These are phyloP conservation scores for Botrytis fragariae DNA, from an alignment of 2,329 filamentous ascomycete species.

Conservation along the genomic window DNA sequence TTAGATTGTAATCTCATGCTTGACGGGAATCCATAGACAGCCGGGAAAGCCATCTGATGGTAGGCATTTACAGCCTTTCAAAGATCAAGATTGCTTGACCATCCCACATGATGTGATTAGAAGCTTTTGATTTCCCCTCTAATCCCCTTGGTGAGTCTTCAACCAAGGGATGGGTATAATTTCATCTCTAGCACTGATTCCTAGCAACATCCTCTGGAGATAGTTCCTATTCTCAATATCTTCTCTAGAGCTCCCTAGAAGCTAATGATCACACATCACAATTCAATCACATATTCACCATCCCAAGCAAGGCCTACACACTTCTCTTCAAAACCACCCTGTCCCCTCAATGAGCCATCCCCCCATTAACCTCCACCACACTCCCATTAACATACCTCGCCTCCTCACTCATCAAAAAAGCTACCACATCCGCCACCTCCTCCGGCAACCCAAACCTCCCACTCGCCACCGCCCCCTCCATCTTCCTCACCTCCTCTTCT, in stretches of 20 bases:
- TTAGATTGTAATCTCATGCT: too few species aligned
- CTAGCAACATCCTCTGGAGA: too few species aligned
- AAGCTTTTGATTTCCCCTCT: background rate
- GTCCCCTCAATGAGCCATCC: constrained; percentile 13
- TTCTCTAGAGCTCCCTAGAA: background rate
- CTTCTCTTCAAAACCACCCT: too few species aligned
- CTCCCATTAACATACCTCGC: constrained; percentile 55
- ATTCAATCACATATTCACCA: background rate
- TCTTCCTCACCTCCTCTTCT: background rate
- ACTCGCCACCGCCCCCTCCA: background rate
- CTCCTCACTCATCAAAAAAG: constrained; percentile 51
- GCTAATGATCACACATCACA: background rate
- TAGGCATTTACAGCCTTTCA: background rate
- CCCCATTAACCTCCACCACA: constrained; percentile 49
- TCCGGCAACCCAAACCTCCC: constrained; percentile 39
- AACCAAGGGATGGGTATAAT: background rate
- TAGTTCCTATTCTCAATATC: background rate
- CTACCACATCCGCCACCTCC: constrained; percentile 49
- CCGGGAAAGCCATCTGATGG: background rate
- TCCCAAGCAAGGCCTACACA: too few species aligned
- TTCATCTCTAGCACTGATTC: too few species aligned
- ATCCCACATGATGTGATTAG: background rate
- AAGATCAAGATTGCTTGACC: background rate
- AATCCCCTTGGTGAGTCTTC: background rate
- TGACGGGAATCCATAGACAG: background rate